Evolutionary conservation across 139 green algal species (phyloP), one percentile per base, ranked within the genome.

Genomic region (Ostreobium quekettii): DNA sequence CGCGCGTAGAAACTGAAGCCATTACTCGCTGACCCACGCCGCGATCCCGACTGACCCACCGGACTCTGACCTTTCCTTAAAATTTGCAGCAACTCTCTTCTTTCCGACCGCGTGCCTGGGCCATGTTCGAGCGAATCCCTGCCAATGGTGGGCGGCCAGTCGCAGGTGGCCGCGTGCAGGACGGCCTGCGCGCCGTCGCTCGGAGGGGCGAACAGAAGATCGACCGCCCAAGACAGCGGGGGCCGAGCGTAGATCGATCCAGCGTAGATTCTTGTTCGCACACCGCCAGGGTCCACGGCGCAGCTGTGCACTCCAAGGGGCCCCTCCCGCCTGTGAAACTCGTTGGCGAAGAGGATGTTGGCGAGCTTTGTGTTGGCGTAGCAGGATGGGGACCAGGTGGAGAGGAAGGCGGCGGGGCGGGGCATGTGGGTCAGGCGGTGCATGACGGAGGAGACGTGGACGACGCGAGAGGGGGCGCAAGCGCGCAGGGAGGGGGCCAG

Each of bases 391-490:
- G 32, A n/a, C 19, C n/a, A 15, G n/a, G 33, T 67, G 19, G 60
- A 22, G 11, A 67, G 60, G 0, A 67, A 67, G 8, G 32, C 36
- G 42, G 32, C 26, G 1, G 32, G 24, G 32, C 19, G 8, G 24
- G 30, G 8, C 11, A 70, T 58, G 1, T 28, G 24, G 11, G 63
- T 33, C 7, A 70, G 19, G 7, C 63, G 24, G 36, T 70, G 63
- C 63, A 70, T 70, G 7, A 65, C 24, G 49, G 63, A 70, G 26
- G 63, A 70, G 30, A 70, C 63, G 49, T 70, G 39, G 38, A 70
- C 39, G n/a, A 70, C 39, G n/a, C 63, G 63, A 53, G 42, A 19
- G 42, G 42, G 19, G 11, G 11, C 42, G 15, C 15, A 11, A 6
- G 63, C 63, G 4, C 39, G 24, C 39, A 70, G 22, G 30, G 2